Evolutionary conservation across 2,329 filamentous ascomycete genomes (phyloP), one percentile per base, ranked within the genome.

Genomic region (Colletotrichum sp.): DNA sequence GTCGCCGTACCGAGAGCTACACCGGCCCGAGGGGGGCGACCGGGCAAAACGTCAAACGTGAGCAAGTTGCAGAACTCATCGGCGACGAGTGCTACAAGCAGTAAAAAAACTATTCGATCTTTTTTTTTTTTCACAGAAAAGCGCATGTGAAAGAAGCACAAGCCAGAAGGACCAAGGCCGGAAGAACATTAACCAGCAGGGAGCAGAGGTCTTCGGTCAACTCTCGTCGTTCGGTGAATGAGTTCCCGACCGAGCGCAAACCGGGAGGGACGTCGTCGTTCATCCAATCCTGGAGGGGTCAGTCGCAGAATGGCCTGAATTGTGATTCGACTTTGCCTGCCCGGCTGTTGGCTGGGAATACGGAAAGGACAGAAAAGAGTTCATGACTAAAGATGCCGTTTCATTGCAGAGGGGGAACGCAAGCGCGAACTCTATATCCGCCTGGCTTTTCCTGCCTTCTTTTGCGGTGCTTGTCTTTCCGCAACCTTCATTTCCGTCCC

Each of bases 381-480:
- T 36, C 69, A 76, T 76, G 73, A 76, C 73, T 76, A 68, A 18
- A 68, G 49, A 66, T 16, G 24, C 26, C 57, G 73, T 76, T 76
- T 76, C 73, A 73, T 72, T 73, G 44, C 55, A 30, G 64, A 64
- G 32, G 64, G 39, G 44, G 44, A 76, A 28, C 4, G 44, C 34
- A 49, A 64, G 73, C 57, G 69, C 36, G 59, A 76, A 76, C 69
- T 60, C 44, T 76, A 59, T 72, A 32, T 12, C 55, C n/a, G 15
- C 68, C 68, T 69, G 44, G n/a, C 68, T 44, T 66, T 44, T 63
- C 6, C 26, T 12, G 16, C 4, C 30, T n/a, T 15, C n/a, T 34
- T 44, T 4, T 62, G 59, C 59, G 59, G 30, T 62, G 18, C 30
- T 67, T 73, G n/a, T n/a, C 65, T 69, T 62, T 63, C 18, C 65